phyloP scores from a whole-genome alignment of 495 filamentous ascomycete genomes.

The Podospora australis region DNA sequence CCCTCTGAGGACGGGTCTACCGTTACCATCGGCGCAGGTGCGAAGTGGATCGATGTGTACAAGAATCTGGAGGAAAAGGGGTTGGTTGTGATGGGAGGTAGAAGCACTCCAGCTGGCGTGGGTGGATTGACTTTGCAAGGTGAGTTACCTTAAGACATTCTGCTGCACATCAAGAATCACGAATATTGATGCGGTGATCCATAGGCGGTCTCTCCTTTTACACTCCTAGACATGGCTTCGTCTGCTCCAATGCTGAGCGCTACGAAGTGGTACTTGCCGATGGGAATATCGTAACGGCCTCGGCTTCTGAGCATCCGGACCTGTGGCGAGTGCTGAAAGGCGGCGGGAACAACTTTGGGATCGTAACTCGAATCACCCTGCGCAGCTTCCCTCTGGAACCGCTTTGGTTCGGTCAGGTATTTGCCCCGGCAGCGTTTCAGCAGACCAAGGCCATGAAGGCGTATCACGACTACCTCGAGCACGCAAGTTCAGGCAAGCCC shows the following conservation, averaged over 20 bases:
- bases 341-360: conserved; percentile 44
- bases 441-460: background rate
- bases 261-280: conserved; percentile 40
- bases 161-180: background rate
- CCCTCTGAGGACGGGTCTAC: background rate
- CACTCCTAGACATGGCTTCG: background rate
- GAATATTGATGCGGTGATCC: no score
- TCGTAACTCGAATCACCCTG: conserved; percentile 29
- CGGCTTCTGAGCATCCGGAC: conserved; percentile 32
- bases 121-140: conserved; percentile 48
- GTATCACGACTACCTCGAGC: background rate
- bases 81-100: conserved; percentile 45
- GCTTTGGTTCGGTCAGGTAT: background rate
- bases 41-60: background rate
- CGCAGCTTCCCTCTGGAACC: background rate
- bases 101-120: conserved; percentile 48
- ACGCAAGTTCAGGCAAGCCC: background rate
- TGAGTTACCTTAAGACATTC: conserved; percentile 8
- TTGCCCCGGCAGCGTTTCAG: background rate
- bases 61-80: conserved; percentile 23
- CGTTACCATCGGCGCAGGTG: background rate
- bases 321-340: conserved; percentile 50
- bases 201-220: conserved; percentile 12
- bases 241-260: conserved; percentile 30
- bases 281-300: conserved; percentile 35